Conservation (phyloP, 208 protist genomes). For the Trypanosoma scelopori region DNA sequence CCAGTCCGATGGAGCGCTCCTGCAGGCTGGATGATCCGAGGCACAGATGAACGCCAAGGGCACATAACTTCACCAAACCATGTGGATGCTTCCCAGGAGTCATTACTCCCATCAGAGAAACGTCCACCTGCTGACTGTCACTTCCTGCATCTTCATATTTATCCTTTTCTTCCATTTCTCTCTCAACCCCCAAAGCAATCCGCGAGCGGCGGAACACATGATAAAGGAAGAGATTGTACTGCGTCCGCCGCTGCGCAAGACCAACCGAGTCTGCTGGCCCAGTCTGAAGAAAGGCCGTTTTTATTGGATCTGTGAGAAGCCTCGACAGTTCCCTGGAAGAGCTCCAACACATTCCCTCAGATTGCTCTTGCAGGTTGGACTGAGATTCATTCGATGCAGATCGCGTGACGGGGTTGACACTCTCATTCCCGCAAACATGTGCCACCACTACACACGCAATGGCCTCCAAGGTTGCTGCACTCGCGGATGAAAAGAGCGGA, state of each 20-base stretch:
- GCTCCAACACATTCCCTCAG: constrained; percentile 2
- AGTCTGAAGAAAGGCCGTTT: constrained; percentile 14
- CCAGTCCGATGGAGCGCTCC: constrained; percentile 28
- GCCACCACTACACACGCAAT: constrained; percentile 50
- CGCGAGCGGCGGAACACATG: constrained; percentile 26
- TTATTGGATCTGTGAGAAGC: constrained; percentile 17
- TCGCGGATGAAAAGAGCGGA: constrained; percentile 46
- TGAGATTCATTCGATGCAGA: neutral
- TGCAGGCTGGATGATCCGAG: constrained; percentile 24
- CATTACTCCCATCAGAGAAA: too few species aligned
- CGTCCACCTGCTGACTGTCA: neutral
- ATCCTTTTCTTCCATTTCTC: neutral
- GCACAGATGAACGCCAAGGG: constrained; percentile 4
- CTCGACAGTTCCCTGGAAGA: constrained; percentile 2
- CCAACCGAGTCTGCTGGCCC: neutral
- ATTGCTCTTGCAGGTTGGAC: neutral
- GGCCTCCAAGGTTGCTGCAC: constrained; percentile 58
- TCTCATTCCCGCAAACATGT: constrained; percentile 25
- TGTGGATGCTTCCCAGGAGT: neutral
- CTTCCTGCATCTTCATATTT: neutral
- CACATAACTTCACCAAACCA: constrained; percentile 11
- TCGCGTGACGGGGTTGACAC: neutral
- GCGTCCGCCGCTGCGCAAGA: neutral
- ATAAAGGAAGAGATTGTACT: constrained; percentile 31
- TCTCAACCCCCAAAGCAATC: neutral